A percentile compares a stretch with the other conserved stretches of the same genome.
Evolutionary conservation across 2,329 filamentous ascomycete species (phyloP).

Genomic region (Sphaerulina vaccinii): DNA sequence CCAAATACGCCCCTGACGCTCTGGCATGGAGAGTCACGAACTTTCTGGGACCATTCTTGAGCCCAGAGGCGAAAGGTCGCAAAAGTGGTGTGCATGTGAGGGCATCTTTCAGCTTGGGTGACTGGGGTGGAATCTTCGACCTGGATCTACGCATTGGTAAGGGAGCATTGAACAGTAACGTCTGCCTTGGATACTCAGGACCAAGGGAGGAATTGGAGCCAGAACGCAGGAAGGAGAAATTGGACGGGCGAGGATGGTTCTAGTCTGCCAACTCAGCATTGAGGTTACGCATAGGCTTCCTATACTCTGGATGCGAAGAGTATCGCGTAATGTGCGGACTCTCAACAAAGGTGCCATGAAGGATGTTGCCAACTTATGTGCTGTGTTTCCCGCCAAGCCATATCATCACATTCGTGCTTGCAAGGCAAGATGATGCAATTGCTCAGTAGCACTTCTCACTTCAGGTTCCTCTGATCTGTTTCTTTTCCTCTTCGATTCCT

Average conservation of each 20-base stretch:
- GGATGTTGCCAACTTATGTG: too few relatives aligned
- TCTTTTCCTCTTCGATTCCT: too few relatives aligned
- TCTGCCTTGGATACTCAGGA: constrained; percentile 43
- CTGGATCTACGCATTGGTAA: constrained; percentile 45
- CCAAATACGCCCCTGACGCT: constrained; percentile 41
- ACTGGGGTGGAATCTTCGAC: constrained; percentile 46
- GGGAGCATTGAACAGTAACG: constrained; percentile 33
- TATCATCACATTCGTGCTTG: too few relatives aligned
- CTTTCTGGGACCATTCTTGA: constrained; percentile 44
- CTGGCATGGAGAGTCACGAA: constrained; percentile 43
- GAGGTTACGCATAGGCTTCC: too few relatives aligned
- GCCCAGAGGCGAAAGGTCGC: constrained; percentile 42
- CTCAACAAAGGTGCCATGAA: too few relatives aligned
- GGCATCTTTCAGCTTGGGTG: constrained; percentile 47
- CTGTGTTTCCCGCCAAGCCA: too few relatives aligned
- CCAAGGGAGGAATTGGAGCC: constrained; percentile 47
- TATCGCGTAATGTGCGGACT: too few relatives aligned
- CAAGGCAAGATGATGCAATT: too few relatives aligned
- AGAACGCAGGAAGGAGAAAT: constrained; percentile 43
- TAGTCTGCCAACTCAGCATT: too few relatives aligned
- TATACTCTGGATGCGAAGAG: too few relatives aligned
- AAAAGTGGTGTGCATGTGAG: constrained; percentile 45
- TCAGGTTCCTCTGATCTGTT: too few relatives aligned
- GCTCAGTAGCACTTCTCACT: too few relatives aligned
- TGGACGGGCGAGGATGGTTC: constrained; percentile 48